Conservation (phyloP, 2,329 filamentous ascomycete species). For the Trichophyton schoenleinii region DNA sequence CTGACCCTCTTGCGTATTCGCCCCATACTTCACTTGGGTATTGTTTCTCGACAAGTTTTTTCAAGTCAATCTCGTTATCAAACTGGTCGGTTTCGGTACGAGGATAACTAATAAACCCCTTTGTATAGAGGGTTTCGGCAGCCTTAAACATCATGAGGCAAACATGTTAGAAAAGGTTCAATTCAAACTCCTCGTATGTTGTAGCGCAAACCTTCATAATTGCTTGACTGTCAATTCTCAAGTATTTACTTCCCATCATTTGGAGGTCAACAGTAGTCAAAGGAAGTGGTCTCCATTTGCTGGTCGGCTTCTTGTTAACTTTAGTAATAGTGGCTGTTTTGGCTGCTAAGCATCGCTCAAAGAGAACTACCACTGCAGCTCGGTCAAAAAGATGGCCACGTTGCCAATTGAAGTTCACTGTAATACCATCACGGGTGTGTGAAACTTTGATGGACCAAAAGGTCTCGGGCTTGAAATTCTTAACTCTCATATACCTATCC, state of each 20-base stretch:
- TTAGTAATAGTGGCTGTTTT: slow-evolving; percentile 69
- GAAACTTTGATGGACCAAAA: slow-evolving; percentile 89
- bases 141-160: slow-evolving; percentile 22
- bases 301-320: slow-evolving; percentile 80
- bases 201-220: slow-evolving; percentile 58
- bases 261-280: slow-evolving; percentile 93
- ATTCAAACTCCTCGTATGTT: background rate
- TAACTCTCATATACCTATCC: slow-evolving; percentile 84
- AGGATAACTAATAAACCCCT: slow-evolving; percentile 94
- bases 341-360: slow-evolving; percentile 69
- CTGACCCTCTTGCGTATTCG: slow-evolving; percentile 55
- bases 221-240: slow-evolving; percentile 80
- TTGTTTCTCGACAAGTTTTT: slow-evolving; percentile 70
- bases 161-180: background rate
- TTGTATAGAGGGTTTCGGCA: slow-evolving; percentile 80
- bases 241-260: slow-evolving; percentile 80
- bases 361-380: slow-evolving; percentile 64
- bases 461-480: slow-evolving; percentile 80
- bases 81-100: slow-evolving; percentile 96
- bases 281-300: slow-evolving; percentile 85
- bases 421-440: slow-evolving; percentile 63
- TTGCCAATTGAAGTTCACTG: slow-evolving; percentile 74
- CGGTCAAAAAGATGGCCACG: slow-evolving; percentile 79
- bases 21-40: slow-evolving; percentile 67
- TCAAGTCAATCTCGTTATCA: slow-evolving; percentile 76